Base-by-base conservation (phyloP, 805 yeast genomes). In the Nakazawaea ambrosiae region DNA sequence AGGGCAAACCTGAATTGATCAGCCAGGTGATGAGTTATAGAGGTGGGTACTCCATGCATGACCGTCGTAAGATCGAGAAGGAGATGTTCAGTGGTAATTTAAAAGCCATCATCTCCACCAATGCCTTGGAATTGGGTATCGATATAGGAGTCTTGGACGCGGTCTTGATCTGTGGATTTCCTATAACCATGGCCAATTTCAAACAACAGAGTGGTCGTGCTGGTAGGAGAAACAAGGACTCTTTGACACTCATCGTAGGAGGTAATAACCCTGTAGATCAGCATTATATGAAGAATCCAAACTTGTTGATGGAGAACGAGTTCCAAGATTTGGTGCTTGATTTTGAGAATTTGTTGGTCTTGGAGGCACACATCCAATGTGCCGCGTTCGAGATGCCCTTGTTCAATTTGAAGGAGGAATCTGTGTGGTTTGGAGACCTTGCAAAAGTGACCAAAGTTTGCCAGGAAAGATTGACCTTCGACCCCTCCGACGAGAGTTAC, bases 141-240 rank as follows among this genome's bases (percentile, higher is more conserved):
- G 98, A 92, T 65, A 82, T 92, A 44, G 95, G 97, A 34, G 84
- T 82, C 11, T 63, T 92, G 33, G 98, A 92, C 57, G 88, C 95
- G 1, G 97, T 89, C 0, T 60, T 92, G 2, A 77, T 88, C 62
- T 86, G 95, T 51, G 97, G 97, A 0, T 92, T 92, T 45, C 99
- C 99, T 0, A 63, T 77, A 16, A 83, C 95, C 37, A 69, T 88
- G 42, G 79, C 94, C 34, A 87, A 87, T 44, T 74, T 92, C 53
- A 86, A 89, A 49, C 99, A 92, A 58, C 98, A 92, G 53, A 81
- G 92, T 63, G 99, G 99, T 26, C 70, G 99, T 51, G 97, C 96
- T 0, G 99, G 99, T 14, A 69, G 99, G 55, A 76, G 96, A 46
- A 75, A 72, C 36, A 73, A 73, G 37, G 97, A 92, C 33, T 86